These are phyloP conservation scores for Peniophora sp. DNA, from an alignment of 1,284 basidiomycete genomes.

Conservation along the genomic window DNA sequence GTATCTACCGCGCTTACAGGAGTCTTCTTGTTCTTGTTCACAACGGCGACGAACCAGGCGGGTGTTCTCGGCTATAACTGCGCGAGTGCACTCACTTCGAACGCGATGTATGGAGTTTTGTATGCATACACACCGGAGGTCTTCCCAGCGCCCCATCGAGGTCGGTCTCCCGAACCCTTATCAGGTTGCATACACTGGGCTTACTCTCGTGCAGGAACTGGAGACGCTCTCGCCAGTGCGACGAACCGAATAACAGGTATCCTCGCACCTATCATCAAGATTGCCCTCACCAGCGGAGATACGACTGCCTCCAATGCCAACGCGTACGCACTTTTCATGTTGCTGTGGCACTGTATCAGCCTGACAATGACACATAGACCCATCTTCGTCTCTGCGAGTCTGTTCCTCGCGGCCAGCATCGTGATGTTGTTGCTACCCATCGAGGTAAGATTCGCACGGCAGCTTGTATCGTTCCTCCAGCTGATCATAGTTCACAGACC, in stretches of 20 bases:
- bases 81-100: slow-evolving; percentile 40
- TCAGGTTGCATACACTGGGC: no score
- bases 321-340: slow-evolving; percentile 17
- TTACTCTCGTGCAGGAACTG: slow-evolving; percentile 29
- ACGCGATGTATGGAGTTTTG: slow-evolving; percentile 53
- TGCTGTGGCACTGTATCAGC: background rate
- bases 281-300: slow-evolving; percentile 26
- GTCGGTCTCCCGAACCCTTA: no score
- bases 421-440: slow-evolving; percentile 47
- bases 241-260: slow-evolving; percentile 50
- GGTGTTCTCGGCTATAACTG: slow-evolving; percentile 49
- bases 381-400: slow-evolving; percentile 47
- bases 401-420: slow-evolving; percentile 41
- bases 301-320: slow-evolving; percentile 20
- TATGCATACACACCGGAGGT: slow-evolving; percentile 59
- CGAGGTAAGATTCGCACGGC: slow-evolving; percentile 34
- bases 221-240: slow-evolving; percentile 48
- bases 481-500: slow-evolving; percentile 4
- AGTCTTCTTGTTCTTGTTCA: slow-evolving; percentile 56
- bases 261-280: slow-evolving; percentile 47
- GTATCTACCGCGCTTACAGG: slow-evolving; percentile 42
- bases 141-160: slow-evolving; percentile 57
- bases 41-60: slow-evolving; percentile 38
- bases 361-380: no score
- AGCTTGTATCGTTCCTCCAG: slow-evolving; percentile 23